Evolutionary conservation across 805 yeast species (phyloP).

Genomic region (Candida argentea): DNA sequence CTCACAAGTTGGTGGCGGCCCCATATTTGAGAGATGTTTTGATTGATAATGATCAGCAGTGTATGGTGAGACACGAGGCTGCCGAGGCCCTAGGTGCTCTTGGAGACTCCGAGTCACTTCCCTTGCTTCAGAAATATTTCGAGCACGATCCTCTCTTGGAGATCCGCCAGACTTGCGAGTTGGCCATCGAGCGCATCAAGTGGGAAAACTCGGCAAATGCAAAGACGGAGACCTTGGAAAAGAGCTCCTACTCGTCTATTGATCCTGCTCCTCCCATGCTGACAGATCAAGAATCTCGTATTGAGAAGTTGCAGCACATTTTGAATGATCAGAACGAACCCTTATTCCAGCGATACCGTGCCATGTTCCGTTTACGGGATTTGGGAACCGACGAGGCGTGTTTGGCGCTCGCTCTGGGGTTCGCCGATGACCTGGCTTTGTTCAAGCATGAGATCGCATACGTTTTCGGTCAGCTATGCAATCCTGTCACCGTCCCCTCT

Average conservation of each 20-base stretch:
- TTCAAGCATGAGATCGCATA: constrained; percentile 98
- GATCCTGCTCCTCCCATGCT: constrained; percentile 99
- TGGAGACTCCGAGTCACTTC: constrained; percentile 68
- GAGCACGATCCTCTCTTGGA: constrained; percentile 73
- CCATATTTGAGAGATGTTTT: constrained; percentile 67
- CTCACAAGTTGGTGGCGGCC: constrained; percentile 72
- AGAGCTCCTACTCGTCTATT: constrained; percentile 72
- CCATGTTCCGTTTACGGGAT: constrained; percentile 96
- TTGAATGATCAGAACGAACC: constrained; percentile 72
- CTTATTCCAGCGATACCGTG: constrained; percentile 90
- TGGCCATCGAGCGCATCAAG: constrained; percentile 87
- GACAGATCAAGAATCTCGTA: constrained; percentile 39
- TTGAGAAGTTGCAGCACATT: constrained; percentile 54
- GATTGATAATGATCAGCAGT: constrained; percentile 55
- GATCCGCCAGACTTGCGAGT: constrained; percentile 94
- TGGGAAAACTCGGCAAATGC: constrained; percentile 75
- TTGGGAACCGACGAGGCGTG: constrained; percentile 90
- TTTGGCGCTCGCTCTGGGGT: constrained; percentile 83
- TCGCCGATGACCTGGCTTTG: constrained; percentile 81
- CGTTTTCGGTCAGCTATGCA: constrained; percentile 94
- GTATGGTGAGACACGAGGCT: constrained; percentile 98
- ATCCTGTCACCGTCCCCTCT: constrained; percentile 85
- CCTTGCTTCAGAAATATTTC: constrained; percentile 51
- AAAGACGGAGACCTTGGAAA: constrained; percentile 60
- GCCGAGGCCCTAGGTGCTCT: constrained; percentile 98